These are phyloP conservation scores for Acacia pycnantha DNA, from an alignment of 331 rosid species.

Conservation along the genomic window DNA sequence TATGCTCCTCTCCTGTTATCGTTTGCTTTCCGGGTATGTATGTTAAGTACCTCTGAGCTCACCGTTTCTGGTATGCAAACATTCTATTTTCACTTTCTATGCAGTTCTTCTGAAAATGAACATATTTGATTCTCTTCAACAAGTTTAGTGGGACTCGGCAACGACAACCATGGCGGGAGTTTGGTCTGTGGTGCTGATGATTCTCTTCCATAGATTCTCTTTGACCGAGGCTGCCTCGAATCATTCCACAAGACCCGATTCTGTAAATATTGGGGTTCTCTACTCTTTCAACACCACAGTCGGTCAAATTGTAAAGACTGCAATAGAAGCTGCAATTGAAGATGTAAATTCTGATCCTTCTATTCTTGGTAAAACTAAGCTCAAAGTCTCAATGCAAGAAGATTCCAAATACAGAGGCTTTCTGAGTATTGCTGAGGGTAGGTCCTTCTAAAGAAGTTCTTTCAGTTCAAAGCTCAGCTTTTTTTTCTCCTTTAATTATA, in stretches of 20 bases:
- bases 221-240: conserved; percentile 36
- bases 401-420: conserved; percentile 71
- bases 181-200: conserved; percentile 46
- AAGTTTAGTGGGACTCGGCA: conserved; percentile 24
- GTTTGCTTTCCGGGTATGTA: conserved; percentile 18
- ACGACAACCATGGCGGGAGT: conserved; percentile 43
- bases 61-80: not conserved
- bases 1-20: conserved; percentile 1
- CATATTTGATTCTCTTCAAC: conserved; percentile 27
- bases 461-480: not conserved
- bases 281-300: conserved; percentile 48
- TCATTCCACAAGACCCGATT: conserved; percentile 46
- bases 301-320: conserved; percentile 53
- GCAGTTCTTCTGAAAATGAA: not conserved
- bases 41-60: not conserved
- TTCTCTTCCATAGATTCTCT: conserved; percentile 39
- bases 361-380: conserved; percentile 58
- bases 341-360: conserved; percentile 75
- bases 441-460: conserved; percentile 17
- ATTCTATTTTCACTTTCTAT: not conserved
- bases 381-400: conserved; percentile 49
- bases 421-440: conserved; percentile 86
- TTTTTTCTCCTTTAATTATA: not conserved
- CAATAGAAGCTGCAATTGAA: conserved; percentile 55
- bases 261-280: conserved; percentile 61